Evolutionary conservation across 2,329 filamentous ascomycete genomes (phyloP), one percentile per base, ranked within the genome.

Genomic region (Ophiostoma himal-ulmi): DNA sequence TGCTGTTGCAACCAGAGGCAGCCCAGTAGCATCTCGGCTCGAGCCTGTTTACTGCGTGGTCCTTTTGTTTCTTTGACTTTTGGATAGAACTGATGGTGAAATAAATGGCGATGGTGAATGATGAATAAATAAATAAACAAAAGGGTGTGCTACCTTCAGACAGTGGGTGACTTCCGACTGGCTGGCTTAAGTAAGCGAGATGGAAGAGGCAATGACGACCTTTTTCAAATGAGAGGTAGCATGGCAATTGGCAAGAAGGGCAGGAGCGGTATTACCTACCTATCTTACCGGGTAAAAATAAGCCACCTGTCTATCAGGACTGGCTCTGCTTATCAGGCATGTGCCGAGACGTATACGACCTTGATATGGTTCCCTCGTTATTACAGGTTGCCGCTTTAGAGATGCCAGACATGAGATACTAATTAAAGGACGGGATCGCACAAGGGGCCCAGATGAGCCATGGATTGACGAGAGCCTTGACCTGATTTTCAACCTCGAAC

Each of bases 301-400:
- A 13, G 4, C 17, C 3, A 8, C 20, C 44, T 20, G 6, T 20
- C 5, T 17, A n/a, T 17, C 44, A 48, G 17, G 44, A 13, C 8
- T 1, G 37, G 17, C 44, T 20, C 44, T 48, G 44, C 44, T 48
- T n/a, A 48, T 48, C 44, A 48, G 44, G 44, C 44, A 48, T 20
- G 17, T 48, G 10, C 44, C 44, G 44, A 48, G 44, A 48, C 44
- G n/a, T 48, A 48, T n/a, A n/a, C 44, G 44, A 48, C 44, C 44
- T 17, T 48, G 44, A n/a, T 48, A 48, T 26, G 52, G 52, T 26
- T 57, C 10, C 20, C 52, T 57, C 52, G 52, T 57, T 57, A 57
- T 57, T 57, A 57, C 52, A 57, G 52, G 52, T 57, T 57, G 52
- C 52, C 52, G 52, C 14, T 57, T 57, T 30, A 30, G 52, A 57